phyloP scores from a whole-genome alignment of 805 yeast genomes.

The Barnettozyma wickerhamii region DNA sequence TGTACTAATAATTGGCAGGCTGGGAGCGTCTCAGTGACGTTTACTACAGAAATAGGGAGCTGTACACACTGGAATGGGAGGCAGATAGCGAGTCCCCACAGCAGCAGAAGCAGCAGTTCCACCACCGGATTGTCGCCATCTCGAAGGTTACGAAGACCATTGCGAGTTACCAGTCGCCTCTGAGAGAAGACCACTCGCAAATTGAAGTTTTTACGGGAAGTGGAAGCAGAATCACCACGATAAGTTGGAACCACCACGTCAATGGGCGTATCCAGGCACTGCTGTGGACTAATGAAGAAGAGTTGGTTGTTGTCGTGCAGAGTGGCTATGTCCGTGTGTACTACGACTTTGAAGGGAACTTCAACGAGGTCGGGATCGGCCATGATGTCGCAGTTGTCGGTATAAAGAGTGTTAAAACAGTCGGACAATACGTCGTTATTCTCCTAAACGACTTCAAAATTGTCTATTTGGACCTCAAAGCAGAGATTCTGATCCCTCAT shows the following conservation, averaged over 20 bases:
- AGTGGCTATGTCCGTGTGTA: slow-evolving; percentile 54
- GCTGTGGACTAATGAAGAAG: slow-evolving; percentile 50
- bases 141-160: slow-evolving; percentile 11
- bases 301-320: slow-evolving; percentile 50
- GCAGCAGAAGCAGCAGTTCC: slow-evolving; percentile 1
- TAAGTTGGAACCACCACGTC: slow-evolving; percentile 41
- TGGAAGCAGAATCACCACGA: slow-evolving; percentile 26
- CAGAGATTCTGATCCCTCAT: slow-evolving; percentile 25
- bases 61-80: slow-evolving; percentile 29
- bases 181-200: slow-evolving; percentile 4
- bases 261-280: slow-evolving; percentile 50
- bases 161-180: slow-evolving; percentile 5
- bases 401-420: slow-evolving; percentile 35
- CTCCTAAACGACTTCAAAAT: slow-evolving; percentile 39
- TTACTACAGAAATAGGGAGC: slow-evolving; percentile 58
- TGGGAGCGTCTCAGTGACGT: slow-evolving; percentile 81
- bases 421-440: slow-evolving; percentile 41
- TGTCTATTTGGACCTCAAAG: slow-evolving; percentile 33
- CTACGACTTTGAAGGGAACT: slow-evolving; percentile 63
- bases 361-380: slow-evolving; percentile 37
- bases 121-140: slow-evolving; percentile 4
- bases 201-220: slow-evolving; percentile 32
- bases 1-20: slow-evolving; percentile 22
- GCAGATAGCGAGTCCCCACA: background rate
- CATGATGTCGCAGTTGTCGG: slow-evolving; percentile 29